Percentiles rank a stretch among this genome's conserved stretches.
Evolutionary conservation across 192 early-diverging fungal species (phyloP).

Genomic region (Podila epigama): DNA sequence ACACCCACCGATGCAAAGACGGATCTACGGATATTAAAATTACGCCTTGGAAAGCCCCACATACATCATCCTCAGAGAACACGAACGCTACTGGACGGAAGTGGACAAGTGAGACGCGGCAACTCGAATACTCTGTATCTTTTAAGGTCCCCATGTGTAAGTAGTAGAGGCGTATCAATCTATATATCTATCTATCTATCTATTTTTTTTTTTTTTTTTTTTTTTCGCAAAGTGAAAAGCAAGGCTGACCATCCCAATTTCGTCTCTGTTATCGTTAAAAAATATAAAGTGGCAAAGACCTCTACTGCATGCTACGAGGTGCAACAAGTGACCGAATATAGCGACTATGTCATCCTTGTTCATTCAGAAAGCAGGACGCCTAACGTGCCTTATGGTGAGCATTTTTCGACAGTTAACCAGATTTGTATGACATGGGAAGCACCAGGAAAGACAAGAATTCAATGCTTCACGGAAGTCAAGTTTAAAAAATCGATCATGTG

Average conservation of each 20-base stretch:
- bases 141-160: slow-evolving; percentile 38
- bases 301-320: slow-evolving; percentile 13
- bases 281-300: slow-evolving; percentile 30
- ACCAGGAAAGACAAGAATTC: slow-evolving; percentile 23
- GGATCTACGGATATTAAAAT: slow-evolving; percentile 4
- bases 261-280: background rate
- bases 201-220: background rate
- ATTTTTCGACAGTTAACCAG: slow-evolving; percentile 16
- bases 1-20: slow-evolving; percentile 1
- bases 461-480: slow-evolving; percentile 23
- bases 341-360: slow-evolving; percentile 2
- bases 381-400: slow-evolving; percentile 21
- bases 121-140: slow-evolving; percentile 20
- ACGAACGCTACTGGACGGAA: background rate
- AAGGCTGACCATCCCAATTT: background rate
- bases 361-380: slow-evolving; percentile 18
- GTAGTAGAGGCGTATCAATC: background rate
- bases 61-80: background rate
- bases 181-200: background rate
- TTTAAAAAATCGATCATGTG: slow-evolving; percentile 29
- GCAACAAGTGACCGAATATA: slow-evolving; percentile 15
- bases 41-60: slow-evolving; percentile 2
- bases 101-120: slow-evolving; percentile 5
- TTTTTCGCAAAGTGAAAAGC: background rate
- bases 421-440: slow-evolving; percentile 28